Evolutionary conservation across 164 flowering plant species (phyloP), one percentile per base, ranked within the genome.

Genomic region (Paratinospora sagittata): DNA sequence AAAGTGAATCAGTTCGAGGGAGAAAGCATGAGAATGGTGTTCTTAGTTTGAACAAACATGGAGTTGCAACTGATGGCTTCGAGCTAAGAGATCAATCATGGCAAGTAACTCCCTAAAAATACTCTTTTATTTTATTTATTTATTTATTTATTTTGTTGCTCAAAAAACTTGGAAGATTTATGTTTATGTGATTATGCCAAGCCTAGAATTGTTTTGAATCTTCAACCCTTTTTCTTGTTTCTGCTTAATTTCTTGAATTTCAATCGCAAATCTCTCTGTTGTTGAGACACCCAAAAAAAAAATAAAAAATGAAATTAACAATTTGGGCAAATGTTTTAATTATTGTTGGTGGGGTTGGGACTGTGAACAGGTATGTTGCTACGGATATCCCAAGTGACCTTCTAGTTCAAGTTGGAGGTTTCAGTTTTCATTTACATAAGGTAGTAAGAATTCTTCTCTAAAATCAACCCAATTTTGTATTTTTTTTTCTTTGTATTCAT

Each of bases 351-450:
- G 60, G 68, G 34, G 14, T 69, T 77, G n/a, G n/a, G 41, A 26
- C 45, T 67, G 37, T 64, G 47, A 70, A 52, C 69, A 94, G 99
- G 99, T 83, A 76, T 80, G 97, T 92, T 41, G 86, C 89, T 27
- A 84, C 96, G 68, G 99, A 92, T 78, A 82, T 95, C 64, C 97
- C 97, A 19, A 95, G 99, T 79, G 99, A 95, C 68, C 71, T 91
- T 36, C 78, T 89, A 2, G 93, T 95, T 71, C 91, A 84, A 71
- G 78, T 95, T 73, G 89, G 83, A 75, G 91, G 84, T 68, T 70
- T 84, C 70, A 82, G 74, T 76, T 95, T 92, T 80, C 90, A 92
- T 84, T 76, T 95, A 69, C 99, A 95, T 81, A 95, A 92, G 99
- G 99, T 95, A 84, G 14, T 16, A 57, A 52, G 58, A 52, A 52